These are phyloP conservation scores for Xylaria flabelliformis DNA, from an alignment of 495 filamentous ascomycete species.

Conservation along the genomic window DNA sequence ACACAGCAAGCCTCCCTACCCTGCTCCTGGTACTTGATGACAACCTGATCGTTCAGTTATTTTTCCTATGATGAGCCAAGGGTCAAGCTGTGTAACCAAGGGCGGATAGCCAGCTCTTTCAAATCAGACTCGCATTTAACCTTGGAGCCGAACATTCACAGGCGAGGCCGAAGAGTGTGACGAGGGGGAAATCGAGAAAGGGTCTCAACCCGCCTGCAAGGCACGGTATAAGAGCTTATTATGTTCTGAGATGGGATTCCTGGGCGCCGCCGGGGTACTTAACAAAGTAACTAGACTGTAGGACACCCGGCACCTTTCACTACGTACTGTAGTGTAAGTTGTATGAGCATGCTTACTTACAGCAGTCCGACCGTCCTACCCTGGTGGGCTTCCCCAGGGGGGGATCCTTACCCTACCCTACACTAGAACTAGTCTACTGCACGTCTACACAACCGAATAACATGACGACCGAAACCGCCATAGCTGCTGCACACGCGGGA, in stretches of 20 bases:
- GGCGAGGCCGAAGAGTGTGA: conserved; percentile 23
- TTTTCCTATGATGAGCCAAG: neutral
- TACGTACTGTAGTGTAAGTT: conserved; percentile 6
- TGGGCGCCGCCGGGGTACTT: conserved; percentile 24
- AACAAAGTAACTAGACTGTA: neutral
- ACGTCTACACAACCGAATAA: conserved; percentile 17
- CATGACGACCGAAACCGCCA: conserved; percentile 25
- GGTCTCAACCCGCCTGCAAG: conserved; percentile 41
- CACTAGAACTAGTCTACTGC: conserved; percentile 2
- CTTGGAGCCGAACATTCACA: conserved; percentile 29
- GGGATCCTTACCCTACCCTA: conserved; percentile 20
- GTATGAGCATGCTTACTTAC: neutral
- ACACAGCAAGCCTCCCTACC: conserved; percentile 21
- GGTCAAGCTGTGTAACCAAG: conserved; percentile 20
- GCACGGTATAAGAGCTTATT: conserved; percentile 43
- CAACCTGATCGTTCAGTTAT: conserved; percentile 1
- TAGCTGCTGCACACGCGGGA: conserved; percentile 43
- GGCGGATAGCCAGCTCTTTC: conserved; percentile 18
- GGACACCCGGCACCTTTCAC: conserved; percentile 10
- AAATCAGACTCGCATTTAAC: conserved; percentile 38
- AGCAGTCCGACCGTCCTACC: conserved; percentile 14
- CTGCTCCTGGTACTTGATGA: conserved; percentile 9
- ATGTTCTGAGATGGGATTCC: conserved; percentile 37
- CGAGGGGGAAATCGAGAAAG: conserved; percentile 25
- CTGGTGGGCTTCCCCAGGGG: conserved; percentile 19